Percentiles rank a stretch among this genome's conserved stretches.
These are phyloP conservation scores for Piper betle DNA, from an alignment of 164 flowering plant genomes.

Conservation along the genomic window DNA sequence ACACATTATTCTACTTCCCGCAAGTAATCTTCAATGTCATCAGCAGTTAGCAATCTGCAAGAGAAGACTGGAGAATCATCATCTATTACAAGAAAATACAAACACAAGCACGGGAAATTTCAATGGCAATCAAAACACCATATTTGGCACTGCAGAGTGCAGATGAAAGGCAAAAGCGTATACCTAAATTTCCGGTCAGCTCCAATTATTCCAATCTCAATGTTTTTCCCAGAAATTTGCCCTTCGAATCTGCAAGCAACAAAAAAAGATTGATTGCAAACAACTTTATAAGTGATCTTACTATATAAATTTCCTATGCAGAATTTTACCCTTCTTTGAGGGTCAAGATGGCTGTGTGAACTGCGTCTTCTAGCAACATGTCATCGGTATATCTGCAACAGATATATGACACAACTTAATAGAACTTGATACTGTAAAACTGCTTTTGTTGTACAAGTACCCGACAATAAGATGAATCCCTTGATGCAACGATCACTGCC, in stretches of 20 bases:
- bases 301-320: not conserved
- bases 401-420: too few species aligned
- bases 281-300: not conserved
- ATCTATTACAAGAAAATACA: too few species aligned
- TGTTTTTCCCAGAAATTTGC: constrained; percentile 86
- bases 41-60: constrained; percentile 60
- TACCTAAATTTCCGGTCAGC: constrained; percentile 70
- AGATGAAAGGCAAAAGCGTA: constrained; percentile 3
- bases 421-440: too few species aligned
- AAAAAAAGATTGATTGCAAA: not conserved
- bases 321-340: constrained; percentile 79
- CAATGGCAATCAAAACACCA: not conserved
- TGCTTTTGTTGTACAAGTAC: too few species aligned
- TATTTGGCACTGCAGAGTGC: not conserved
- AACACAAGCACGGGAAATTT: too few species aligned
- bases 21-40: constrained; percentile 71
- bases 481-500: not conserved
- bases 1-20: constrained; percentile 55
- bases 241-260: constrained; percentile 70
- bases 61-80: not conserved
- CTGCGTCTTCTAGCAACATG: constrained; percentile 99
- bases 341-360: constrained; percentile 95
- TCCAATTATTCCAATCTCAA: constrained; percentile 91
- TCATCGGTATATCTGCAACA: constrained; percentile 78
- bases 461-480: not conserved